A percentile compares a stretch with the other conserved stretches of the same genome.
Evolutionary conservation across 2,329 filamentous ascomycete genomes (phyloP).

Genomic region (Leptographium procerum): DNA sequence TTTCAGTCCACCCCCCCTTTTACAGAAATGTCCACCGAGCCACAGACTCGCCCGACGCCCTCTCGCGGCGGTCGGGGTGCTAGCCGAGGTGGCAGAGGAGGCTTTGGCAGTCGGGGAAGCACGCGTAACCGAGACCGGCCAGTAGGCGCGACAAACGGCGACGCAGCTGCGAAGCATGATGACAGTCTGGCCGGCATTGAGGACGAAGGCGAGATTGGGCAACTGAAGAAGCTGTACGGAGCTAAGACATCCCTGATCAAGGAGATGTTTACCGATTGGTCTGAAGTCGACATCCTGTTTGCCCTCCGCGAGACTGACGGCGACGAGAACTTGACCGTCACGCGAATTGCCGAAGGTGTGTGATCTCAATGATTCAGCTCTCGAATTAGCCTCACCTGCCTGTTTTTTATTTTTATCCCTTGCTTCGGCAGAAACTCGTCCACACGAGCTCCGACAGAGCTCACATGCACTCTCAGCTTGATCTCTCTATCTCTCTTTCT

Average conservation of each 20-base stretch:
- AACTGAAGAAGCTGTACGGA: slow-evolving; percentile 84
- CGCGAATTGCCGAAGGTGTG: slow-evolving; percentile 69
- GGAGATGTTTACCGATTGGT: slow-evolving; percentile 93
- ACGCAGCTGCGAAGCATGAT: slow-evolving; percentile 45
- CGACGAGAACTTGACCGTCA: slow-evolving; percentile 62
- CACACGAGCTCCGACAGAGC: neutral
- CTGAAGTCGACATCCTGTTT: slow-evolving; percentile 86
- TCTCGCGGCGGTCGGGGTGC: slow-evolving; percentile 76
- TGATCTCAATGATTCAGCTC: neutral
- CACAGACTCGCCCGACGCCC: slow-evolving; percentile 72
- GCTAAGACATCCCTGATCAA: slow-evolving; percentile 69
- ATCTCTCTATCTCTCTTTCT: neutral
- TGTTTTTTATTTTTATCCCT: neutral
- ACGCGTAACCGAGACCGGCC: slow-evolving; percentile 49
- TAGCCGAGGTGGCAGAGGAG: slow-evolving; percentile 73
- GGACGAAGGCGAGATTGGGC: slow-evolving; percentile 81
- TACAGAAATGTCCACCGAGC: slow-evolving; percentile 85
- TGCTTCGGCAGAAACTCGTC: neutral
- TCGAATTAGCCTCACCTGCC: neutral
- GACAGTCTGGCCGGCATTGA: slow-evolving; percentile 50
- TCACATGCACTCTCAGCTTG: too few species aligned
- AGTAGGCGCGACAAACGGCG: slow-evolving; percentile 58
- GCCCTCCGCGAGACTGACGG: slow-evolving; percentile 81
- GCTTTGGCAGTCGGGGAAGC: slow-evolving; percentile 57
- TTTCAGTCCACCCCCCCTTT: slow-evolving; percentile 5